A percentile compares a stretch with the other conserved stretches of the same genome.
These are phyloP conservation scores for Sporothrix sp. DNA, from an alignment of 2,329 filamentous ascomycete species.

Conservation along the genomic window DNA sequence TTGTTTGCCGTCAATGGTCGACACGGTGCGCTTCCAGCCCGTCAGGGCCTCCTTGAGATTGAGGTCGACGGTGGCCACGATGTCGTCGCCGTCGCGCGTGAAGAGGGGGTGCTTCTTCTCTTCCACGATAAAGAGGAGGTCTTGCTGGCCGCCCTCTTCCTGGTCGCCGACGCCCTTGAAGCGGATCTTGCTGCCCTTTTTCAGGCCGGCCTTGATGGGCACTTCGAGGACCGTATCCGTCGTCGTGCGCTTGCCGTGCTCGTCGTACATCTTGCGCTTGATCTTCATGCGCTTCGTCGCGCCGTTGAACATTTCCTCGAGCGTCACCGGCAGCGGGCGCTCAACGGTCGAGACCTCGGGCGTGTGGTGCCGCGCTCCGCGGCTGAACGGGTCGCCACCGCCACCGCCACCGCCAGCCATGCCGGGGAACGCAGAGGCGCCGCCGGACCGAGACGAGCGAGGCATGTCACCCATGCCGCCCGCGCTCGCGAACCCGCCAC, in stretches of 20 bases:
- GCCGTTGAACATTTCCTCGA: constrained; percentile 84
- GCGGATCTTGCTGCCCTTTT: constrained; percentile 97
- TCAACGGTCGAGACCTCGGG: constrained; percentile 89
- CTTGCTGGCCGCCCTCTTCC: constrained; percentile 90
- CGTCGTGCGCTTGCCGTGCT: constrained; percentile 70
- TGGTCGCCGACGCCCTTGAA: constrained; percentile 97
- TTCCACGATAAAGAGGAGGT: constrained; percentile 87
- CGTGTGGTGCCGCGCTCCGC: constrained; percentile 42
- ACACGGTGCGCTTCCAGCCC: constrained; percentile 84
- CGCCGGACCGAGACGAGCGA: background rate
- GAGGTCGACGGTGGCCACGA: constrained; percentile 69
- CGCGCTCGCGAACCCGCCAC: constrained; percentile 26
- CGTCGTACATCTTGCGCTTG: constrained; percentile 90
- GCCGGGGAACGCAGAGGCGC: background rate
- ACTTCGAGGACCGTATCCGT: constrained; percentile 90
- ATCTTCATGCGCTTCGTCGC: constrained; percentile 97
- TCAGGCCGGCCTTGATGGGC: constrained; percentile 88
- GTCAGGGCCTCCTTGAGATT: constrained; percentile 89
- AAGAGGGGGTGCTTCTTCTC: constrained; percentile 88
- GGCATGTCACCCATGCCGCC: constrained; percentile 10
- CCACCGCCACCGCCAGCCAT: background rate
- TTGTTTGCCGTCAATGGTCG: constrained; percentile 86
- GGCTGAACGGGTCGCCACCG: constrained; percentile 18
- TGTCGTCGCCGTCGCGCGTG: constrained; percentile 78
- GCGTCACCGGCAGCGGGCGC: constrained; percentile 64